Evolutionary conservation across 2,329 filamentous ascomycete species (phyloP).

Genomic region (Aspergillus pseudoviridinutans): DNA sequence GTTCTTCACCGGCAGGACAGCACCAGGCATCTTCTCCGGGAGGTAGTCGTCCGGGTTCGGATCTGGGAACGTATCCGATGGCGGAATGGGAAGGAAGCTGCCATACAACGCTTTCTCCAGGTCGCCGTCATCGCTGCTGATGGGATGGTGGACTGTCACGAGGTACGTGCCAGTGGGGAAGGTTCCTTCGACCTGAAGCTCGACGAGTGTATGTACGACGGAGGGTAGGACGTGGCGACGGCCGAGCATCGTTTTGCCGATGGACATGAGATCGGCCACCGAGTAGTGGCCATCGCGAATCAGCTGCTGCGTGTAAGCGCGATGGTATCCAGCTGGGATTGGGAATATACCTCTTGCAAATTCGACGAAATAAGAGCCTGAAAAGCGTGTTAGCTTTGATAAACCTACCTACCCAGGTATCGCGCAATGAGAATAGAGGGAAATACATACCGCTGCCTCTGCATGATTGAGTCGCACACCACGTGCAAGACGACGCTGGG

Average conservation of each 20-base stretch:
- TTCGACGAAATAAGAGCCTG: conserved; percentile 68
- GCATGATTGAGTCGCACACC: conserved; percentile 86
- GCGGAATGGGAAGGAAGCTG: conserved; percentile 80
- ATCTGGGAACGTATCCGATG: conserved; percentile 62
- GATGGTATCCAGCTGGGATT: neutral
- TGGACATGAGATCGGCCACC: conserved; percentile 87
- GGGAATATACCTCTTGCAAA: conserved; percentile 67
- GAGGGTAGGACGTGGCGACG: conserved; percentile 85
- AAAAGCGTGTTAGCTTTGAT: neutral
- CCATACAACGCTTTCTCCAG: conserved; percentile 84
- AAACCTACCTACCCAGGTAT: too few relatives aligned
- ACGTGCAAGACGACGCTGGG: conserved; percentile 80
- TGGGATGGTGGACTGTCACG: conserved; percentile 88
- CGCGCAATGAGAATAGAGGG: neutral
- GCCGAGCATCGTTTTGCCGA: conserved; percentile 88
- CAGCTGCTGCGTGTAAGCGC: conserved; percentile 48
- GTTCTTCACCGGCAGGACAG: conserved; percentile 67
- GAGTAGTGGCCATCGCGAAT: conserved; percentile 94
- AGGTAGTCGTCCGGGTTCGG: conserved; percentile 64
- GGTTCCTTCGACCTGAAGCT: conserved; percentile 91
- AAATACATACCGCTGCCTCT: conserved; percentile 66
- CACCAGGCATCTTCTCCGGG: conserved; percentile 68
- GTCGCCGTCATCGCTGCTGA: conserved; percentile 81
- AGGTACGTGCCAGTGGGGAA: conserved; percentile 89
- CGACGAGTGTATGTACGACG: conserved; percentile 71